Evolutionary conservation across 148 eudicot species (phyloP).

Genomic region (Rhododendron ovatum): DNA sequence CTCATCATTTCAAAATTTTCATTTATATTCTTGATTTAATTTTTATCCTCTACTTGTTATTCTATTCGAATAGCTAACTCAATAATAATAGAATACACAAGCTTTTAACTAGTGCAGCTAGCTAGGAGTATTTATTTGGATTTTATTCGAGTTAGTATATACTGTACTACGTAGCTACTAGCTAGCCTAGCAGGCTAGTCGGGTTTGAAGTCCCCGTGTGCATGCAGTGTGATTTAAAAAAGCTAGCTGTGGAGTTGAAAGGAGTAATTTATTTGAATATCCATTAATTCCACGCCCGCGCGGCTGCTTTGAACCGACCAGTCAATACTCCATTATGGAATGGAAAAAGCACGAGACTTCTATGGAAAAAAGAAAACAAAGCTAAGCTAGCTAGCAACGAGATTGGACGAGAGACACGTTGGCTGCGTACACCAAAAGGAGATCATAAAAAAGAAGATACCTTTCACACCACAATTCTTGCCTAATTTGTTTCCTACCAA

Average conservation of each 20-base stretch:
- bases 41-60: neutral
- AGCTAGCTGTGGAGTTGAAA: no score
- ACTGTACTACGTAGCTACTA: no score
- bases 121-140: no score
- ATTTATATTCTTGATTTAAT: neutral
- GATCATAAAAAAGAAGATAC: neutral
- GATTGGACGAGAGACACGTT: neutral
- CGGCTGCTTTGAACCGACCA: neutral
- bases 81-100: no score
- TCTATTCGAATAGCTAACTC: neutral
- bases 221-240: no score
- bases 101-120: no score
- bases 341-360: conserved; percentile 3
- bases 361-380: neutral
- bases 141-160: no score
- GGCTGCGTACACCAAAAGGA: neutral
- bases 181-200: no score
- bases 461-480: neutral
- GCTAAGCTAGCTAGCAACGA: neutral
- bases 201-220: no score
- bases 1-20: no score
- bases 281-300: no score
- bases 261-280: no score
- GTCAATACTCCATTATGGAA: neutral
- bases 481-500: neutral